Evolutionary conservation across 352 stramenopile genomes (phyloP).

Genomic region (Phytophthora pluvialis): DNA sequence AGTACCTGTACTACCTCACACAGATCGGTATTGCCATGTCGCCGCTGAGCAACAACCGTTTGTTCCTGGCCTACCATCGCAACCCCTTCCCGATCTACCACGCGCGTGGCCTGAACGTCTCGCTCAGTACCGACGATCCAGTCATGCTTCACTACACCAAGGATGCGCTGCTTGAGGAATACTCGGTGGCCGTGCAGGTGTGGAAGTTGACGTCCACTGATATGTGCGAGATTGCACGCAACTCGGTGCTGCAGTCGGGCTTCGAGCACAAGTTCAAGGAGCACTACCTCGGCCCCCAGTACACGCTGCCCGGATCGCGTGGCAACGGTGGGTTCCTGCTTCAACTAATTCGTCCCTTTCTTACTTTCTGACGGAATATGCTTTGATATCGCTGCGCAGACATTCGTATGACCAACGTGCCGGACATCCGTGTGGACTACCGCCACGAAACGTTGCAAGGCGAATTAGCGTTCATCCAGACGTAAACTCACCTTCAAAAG

Average conservation of each 20-base stretch:
- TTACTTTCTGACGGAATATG: slow-evolving; percentile 17
- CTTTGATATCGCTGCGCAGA: slow-evolving; percentile 51
- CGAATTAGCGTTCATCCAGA: slow-evolving; percentile 80
- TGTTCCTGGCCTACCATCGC: slow-evolving; percentile 96
- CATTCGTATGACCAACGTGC: slow-evolving; percentile 95
- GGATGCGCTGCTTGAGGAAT: slow-evolving; percentile 97
- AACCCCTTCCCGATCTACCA: slow-evolving; percentile 97
- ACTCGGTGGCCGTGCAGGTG: slow-evolving; percentile 93
- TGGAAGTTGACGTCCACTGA: slow-evolving; percentile 97
- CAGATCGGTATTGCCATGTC: slow-evolving; percentile 96
- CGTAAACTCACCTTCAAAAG: slow-evolving; percentile 33
- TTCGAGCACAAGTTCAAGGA: slow-evolving; percentile 98
- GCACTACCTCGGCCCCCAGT: slow-evolving; percentile 96
- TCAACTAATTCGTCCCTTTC: background rate
- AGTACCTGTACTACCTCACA: slow-evolving; percentile 99
- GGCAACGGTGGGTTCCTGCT: slow-evolving; percentile 71
- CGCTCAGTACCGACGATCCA: slow-evolving; percentile 98
- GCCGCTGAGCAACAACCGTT: slow-evolving; percentile 95
- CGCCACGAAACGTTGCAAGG: slow-evolving; percentile 83
- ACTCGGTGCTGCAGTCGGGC: slow-evolving; percentile 98
- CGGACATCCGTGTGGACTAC: slow-evolving; percentile 93
- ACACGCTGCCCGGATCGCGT: slow-evolving; percentile 70
- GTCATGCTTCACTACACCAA: slow-evolving; percentile 99
- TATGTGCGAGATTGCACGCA: slow-evolving; percentile 98
- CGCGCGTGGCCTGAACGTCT: slow-evolving; percentile 97